Percentiles rank a stretch among this genome's conserved stretches.
These are phyloP conservation scores for Acacia confusa DNA, from an alignment of 306 rosid species.

Conservation along the genomic window DNA sequence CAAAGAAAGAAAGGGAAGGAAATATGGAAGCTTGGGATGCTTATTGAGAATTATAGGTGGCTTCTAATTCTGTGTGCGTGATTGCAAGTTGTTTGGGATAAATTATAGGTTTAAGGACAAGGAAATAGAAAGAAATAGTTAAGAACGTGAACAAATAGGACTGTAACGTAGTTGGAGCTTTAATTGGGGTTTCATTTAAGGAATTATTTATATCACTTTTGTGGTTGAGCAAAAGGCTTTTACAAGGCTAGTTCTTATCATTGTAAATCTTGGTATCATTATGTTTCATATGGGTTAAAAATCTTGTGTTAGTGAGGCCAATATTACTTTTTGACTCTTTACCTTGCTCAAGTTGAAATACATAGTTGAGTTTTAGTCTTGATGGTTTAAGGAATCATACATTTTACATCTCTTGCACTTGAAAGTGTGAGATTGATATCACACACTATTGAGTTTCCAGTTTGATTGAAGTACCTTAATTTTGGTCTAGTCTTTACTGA, in stretches of 20 bases:
- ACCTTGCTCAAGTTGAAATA: background rate
- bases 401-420: background rate
- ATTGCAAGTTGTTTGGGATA: background rate
- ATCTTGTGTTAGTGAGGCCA: background rate
- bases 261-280: background rate
- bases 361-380: background rate
- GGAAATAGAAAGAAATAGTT: background rate
- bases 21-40: background rate
- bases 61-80: background rate
- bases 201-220: background rate
- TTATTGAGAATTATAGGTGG: background rate
- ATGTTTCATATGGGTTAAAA: background rate
- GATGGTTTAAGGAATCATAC: background rate
- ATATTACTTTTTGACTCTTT: background rate
- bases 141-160: background rate
- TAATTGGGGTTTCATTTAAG: background rate
- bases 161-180: background rate
- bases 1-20: background rate
- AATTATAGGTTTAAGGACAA: background rate
- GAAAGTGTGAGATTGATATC: background rate
- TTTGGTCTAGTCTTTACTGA: slow-evolving; percentile 11
- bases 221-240: background rate
- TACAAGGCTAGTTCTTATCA: background rate
- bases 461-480: slow-evolving; percentile 25
- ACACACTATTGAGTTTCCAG: background rate